These are phyloP conservation scores for Trifolium subterraneum DNA, from an alignment of 306 rosid species.

Conservation along the genomic window DNA sequence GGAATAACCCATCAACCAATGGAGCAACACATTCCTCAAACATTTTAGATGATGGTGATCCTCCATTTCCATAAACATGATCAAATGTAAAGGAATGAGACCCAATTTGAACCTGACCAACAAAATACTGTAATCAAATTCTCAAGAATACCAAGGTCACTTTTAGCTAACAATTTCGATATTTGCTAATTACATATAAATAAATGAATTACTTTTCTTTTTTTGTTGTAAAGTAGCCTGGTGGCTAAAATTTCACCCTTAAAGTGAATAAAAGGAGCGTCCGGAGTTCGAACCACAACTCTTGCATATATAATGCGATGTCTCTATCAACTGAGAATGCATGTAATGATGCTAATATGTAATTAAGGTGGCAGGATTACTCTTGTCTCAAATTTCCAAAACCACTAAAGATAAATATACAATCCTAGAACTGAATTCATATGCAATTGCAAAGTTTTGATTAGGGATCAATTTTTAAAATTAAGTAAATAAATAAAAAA, in stretches of 20 bases:
- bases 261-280: too few species aligned
- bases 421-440: neutral
- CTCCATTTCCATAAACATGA: conserved; percentile 71
- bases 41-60: conserved; percentile 68
- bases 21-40: conserved; percentile 80
- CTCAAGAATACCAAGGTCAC: conserved; percentile 35
- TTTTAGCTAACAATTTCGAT: neutral
- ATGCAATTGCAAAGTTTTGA: conserved; percentile 18
- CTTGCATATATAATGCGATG: too few species aligned
- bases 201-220: conserved; percentile 3
- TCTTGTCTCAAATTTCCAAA: conserved; percentile 27
- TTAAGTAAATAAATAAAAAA: neutral
- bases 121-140: conserved; percentile 40
- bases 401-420: neutral
- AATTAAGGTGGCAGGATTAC: neutral
- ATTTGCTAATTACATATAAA: conserved; percentile 14
- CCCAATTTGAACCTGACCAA: conserved; percentile 76
- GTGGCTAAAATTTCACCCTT: too few species aligned
- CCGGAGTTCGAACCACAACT: too few species aligned
- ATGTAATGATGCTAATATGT: conserved; percentile 16
- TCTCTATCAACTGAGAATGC: neutral
- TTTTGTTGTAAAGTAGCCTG: too few species aligned
- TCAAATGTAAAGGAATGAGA: conserved; percentile 86
- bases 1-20: conserved; percentile 79
- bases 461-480: conserved; percentile 15